These are phyloP conservation scores for Juglanconis sp. DNA, from an alignment of 2,329 filamentous ascomycete species.

Conservation along the genomic window DNA sequence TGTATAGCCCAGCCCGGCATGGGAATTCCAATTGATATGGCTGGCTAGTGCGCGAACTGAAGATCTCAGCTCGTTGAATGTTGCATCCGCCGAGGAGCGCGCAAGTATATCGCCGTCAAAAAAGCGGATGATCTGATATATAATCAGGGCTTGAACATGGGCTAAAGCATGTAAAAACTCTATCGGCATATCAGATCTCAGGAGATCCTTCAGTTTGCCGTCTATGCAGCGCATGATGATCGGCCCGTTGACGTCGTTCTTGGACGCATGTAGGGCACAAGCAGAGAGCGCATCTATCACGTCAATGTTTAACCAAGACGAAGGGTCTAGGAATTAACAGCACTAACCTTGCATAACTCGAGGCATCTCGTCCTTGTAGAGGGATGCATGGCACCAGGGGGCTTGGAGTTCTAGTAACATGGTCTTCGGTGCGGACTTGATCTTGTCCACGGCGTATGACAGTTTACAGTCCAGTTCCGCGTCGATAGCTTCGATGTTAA, in stretches of 20 bases:
- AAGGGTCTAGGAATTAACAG: background rate
- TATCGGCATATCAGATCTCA: conserved; percentile 31
- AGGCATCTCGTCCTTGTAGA: conserved; percentile 52
- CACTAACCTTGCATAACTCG: conserved; percentile 44
- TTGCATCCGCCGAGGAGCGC: conserved; percentile 29
- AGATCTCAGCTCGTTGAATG: conserved; percentile 30
- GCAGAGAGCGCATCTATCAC: conserved; percentile 47
- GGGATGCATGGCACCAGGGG: conserved; percentile 50
- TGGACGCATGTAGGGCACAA: conserved; percentile 51
- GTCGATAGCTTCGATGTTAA: conserved; percentile 4
- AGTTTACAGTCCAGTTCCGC: conserved; percentile 6
- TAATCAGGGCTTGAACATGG: conserved; percentile 38
- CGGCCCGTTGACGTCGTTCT: conserved; percentile 43
- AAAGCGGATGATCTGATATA: conserved; percentile 44
- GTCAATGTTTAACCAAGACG: background rate
- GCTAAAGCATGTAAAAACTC: conserved; percentile 32
- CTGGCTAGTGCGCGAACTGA: conserved; percentile 31
- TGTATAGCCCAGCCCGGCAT: conserved; percentile 12
- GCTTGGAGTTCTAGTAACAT: conserved; percentile 49
- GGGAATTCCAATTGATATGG: conserved; percentile 30
- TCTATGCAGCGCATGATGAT: conserved; percentile 49
- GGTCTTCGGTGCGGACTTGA: conserved; percentile 44
- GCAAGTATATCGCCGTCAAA: conserved; percentile 40
- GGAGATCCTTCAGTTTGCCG: conserved; percentile 40
- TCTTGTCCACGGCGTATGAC: conserved; percentile 40